Evolutionary conservation across 768 basidiomycete genomes (phyloP).

Genomic region (Cystobasidium onofrii): DNA sequence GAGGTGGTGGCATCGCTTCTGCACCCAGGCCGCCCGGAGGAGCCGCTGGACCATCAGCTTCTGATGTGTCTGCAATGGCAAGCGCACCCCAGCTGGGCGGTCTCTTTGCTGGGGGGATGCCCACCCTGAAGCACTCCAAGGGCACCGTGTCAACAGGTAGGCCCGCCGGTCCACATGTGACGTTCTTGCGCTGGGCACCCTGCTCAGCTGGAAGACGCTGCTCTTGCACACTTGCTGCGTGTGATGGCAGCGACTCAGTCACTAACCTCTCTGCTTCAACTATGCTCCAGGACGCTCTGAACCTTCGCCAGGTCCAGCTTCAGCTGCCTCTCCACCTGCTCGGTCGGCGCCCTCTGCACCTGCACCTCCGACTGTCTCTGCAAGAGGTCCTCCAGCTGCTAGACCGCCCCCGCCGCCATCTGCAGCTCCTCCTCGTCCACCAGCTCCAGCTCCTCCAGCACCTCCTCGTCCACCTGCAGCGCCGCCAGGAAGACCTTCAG

Average conservation of each 20-base stretch:
- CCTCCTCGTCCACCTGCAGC: constrained; percentile 5
- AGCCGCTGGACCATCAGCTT: background rate
- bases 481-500: background rate
- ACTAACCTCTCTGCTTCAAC: background rate
- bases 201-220: too few relatives aligned
- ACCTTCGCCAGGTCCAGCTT: background rate
- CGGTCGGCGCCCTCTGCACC: constrained; percentile 13
- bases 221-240: too few relatives aligned
- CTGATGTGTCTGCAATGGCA: constrained; percentile 19
- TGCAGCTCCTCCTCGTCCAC: background rate
- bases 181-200: too few relatives aligned
- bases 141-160: constrained; percentile 16
- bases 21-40: constrained; percentile 23
- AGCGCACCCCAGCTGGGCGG: constrained; percentile 25
- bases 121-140: constrained; percentile 2
- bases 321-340: background rate
- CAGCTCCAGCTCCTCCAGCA: background rate
- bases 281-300: constrained; percentile 7
- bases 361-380: background rate
- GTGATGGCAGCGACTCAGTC: too few relatives aligned
- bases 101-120: constrained; percentile 29
- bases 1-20: background rate
- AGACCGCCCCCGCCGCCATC: constrained; percentile 9
- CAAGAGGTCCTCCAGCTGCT: background rate
- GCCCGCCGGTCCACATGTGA: background rate